Evolutionary conservation across 768 basidiomycete genomes (phyloP), one percentile per base, ranked within the genome.

Genomic region (Rhodotorula taiwanensis): DNA sequence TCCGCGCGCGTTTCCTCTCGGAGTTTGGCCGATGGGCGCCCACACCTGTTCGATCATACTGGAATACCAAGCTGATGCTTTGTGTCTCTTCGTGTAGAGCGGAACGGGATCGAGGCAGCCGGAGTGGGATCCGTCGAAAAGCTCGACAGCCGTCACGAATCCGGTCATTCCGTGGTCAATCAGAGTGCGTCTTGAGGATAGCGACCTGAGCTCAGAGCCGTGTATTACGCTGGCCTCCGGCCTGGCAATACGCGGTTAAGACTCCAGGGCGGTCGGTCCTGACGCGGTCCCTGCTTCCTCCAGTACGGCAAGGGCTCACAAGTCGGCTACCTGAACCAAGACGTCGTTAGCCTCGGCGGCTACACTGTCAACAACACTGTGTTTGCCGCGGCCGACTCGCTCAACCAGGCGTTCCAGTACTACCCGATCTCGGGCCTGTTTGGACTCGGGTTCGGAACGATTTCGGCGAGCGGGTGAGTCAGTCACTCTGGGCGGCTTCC

Each of bases 401-500:
- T 58, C 16, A 55, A 55, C 27, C 39, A 49, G 36, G 56, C 56
- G 7, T 58, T 58, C 36, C 28, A 39, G 18, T n/a, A 28, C 21
- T 58, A 58, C 48, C 56, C 56, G 10, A 58, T 58, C 30, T 42
- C 39, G 3, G 56, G 56, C 27, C 28, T 71, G 16, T 60, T 66
- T 45, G 70, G 71, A 0, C 59, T 72, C 36, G 69, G 62, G 14
- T 72, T 72, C 51, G 58, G 59, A 15, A 61, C 66, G 23, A 71
- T 72, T 30, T 42, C 64, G n/a, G 47, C 55, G 13, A 51, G 54
- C 9, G 64, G 52, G 66, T 25, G 51, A 34, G 42, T 57, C 58
- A 0, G 58, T 60, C 16, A 60, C 43, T 0, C 39, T 28, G 21
- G n/a, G 11, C 8, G n/a, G 21, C 15, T n/a, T 23, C 51, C 33